Percentiles rank a stretch among this genome's conserved stretches.
Conservation (phyloP, 73 alveolate species). For the Paramecium sexaurelia region DNA sequence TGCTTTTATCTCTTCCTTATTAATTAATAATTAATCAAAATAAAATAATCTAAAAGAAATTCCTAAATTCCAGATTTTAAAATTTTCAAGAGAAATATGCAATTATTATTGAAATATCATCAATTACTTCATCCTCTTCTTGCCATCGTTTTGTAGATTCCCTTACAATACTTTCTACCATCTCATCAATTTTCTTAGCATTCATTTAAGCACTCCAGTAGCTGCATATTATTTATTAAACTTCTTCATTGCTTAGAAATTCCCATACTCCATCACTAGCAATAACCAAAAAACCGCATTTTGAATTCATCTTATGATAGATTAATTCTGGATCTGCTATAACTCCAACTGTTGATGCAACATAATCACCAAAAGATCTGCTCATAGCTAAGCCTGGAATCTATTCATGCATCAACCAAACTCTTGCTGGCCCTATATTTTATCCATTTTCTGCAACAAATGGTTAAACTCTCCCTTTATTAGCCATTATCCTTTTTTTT, state of each 20-base stretch:
- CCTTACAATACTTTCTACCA: slow-evolving; percentile 70
- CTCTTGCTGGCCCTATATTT: slow-evolving; percentile 90
- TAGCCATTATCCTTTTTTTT: slow-evolving; percentile 77
- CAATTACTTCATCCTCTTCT: slow-evolving; percentile 86
- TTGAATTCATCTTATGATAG: slow-evolving; percentile 69
- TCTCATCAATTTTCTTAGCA: slow-evolving; percentile 53
- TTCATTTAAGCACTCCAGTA: slow-evolving; percentile 40
- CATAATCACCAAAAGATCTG: slow-evolving; percentile 92
- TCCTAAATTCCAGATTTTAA: neutral
- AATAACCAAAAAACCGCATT: slow-evolving; percentile 81
- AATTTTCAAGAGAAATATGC: slow-evolving; percentile 43
- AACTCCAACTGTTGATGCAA: slow-evolving; percentile 92
- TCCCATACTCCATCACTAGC: slow-evolving; percentile 98
- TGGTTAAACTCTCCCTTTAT: slow-evolving; percentile 88
- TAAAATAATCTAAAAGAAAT: neutral
- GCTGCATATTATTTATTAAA: slow-evolving; percentile 70
- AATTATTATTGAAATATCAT: slow-evolving; percentile 84
- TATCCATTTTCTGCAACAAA: slow-evolving; percentile 73
- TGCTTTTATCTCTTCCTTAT: neutral
- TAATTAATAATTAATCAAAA: neutral
- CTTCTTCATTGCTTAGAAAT: slow-evolving; percentile 85
- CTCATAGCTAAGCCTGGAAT: slow-evolving; percentile 98
- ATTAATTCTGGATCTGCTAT: slow-evolving; percentile 88
- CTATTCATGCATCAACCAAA: slow-evolving; percentile 89
- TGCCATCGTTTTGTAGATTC: slow-evolving; percentile 87